Evolutionary conservation across 371 early-diverging fungal genomes (phyloP), one percentile per base, ranked within the genome.

Genomic region (Amoeboradix gromovi): DNA sequence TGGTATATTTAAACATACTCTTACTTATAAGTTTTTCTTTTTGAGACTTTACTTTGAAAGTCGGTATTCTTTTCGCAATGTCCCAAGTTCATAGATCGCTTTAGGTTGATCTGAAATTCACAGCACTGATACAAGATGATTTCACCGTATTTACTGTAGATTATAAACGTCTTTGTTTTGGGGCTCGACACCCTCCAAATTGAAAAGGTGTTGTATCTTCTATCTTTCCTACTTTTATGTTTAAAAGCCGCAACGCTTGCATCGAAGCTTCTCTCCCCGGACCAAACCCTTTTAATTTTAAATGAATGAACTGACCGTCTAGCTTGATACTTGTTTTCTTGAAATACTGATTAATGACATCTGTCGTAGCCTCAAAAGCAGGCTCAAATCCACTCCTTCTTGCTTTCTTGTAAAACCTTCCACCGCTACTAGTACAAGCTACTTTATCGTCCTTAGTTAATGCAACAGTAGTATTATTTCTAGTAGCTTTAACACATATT

Each of bases 131-230:
- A n/a, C n/a, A n/a, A n/a, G n/a, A n/a, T n/a, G n/a, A n/a, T n/a
- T n/a, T n/a, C n/a, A n/a, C n/a, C n/a, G n/a, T n/a, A n/a, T n/a
- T n/a, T n/a, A n/a, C n/a, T n/a, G n/a, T n/a, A n/a, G n/a, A 48
- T 48, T 85, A 94, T 75, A 94, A 77, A 75, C 91, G 85, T 75
- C 94, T 80, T 69, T 84, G 82, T 79, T 90, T 91, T 75, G 82
- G 85, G 65, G 94, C 91, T 72, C 94, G 81, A 80, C 91, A 90
- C n/a, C 94, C 94, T 72, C 87, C 91, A 78, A 88, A 88, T 69
- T 90, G 85, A 66, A 90, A 79, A n/a, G 91, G 90, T 17, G 93
- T 94, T 30, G 84, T 83, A 77, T 94, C 94, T 17, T 86, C 82
- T 65, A 94, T 80, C 66, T 86, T 79, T 69, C 77, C 80, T 67